These are phyloP conservation scores for Cercospora nicotianae DNA, from an alignment of 2,329 filamentous ascomycete species.

Conservation along the genomic window DNA sequence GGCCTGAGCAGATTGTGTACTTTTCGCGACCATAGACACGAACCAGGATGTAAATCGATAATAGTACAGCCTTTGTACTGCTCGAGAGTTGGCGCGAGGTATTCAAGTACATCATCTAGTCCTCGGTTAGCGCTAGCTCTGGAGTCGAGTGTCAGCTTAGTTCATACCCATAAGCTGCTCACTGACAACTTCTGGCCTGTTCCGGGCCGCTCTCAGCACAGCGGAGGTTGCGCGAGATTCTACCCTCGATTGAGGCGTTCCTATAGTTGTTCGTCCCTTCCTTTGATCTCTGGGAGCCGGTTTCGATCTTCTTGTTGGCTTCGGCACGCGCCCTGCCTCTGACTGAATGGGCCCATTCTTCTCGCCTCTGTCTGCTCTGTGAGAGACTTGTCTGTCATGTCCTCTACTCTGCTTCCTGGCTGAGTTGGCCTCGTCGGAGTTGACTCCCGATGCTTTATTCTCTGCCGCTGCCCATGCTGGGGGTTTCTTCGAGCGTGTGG, in stretches of 20 bases:
- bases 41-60: conserved; percentile 81
- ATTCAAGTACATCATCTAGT: conserved; percentile 67
- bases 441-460: not conserved
- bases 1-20: conserved; percentile 75
- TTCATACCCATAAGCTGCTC: conserved; percentile 29
- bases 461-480: not conserved
- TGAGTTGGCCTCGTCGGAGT: not conserved
- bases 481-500: not conserved
- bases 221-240: not conserved
- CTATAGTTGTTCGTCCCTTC: not conserved
- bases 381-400: not conserved
- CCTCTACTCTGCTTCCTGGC: not conserved
- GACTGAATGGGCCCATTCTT: not conserved
- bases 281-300: not conserved
- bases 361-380: not conserved
- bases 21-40: conserved; percentile 74
- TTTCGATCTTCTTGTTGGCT: not conserved
- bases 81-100: conserved; percentile 67
- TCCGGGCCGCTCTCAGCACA: not conserved
- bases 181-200: conserved; percentile 25
- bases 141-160: not conserved
- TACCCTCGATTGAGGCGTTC: not conserved
- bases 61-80: conserved; percentile 78
- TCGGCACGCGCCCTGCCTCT: not conserved
- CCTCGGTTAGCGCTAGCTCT: not conserved